Conservation (phyloP, 2,329 filamentous ascomycete species). For the Lachnellula willkommii region DNA sequence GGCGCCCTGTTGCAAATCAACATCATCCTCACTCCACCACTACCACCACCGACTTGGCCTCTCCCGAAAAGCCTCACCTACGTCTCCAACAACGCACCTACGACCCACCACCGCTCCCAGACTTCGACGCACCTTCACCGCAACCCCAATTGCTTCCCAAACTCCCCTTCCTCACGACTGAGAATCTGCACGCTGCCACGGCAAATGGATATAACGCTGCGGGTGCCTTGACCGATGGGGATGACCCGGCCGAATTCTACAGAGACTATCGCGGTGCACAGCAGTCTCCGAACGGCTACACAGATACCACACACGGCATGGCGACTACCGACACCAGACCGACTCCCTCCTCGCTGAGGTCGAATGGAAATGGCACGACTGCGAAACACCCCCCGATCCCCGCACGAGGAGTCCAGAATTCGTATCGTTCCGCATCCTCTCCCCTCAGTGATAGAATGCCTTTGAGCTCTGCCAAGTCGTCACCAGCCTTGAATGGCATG, state of each 20-base stretch:
- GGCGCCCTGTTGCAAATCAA: constrained; percentile 3
- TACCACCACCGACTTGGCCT: background rate
- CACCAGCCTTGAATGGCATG: constrained; percentile 22
- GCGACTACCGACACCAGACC: constrained; percentile 36
- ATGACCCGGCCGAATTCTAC: constrained; percentile 45
- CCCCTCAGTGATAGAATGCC: constrained; percentile 40
- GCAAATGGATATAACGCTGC: constrained; percentile 21
- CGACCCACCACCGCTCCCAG: constrained; percentile 20
- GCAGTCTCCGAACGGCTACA: constrained; percentile 18
- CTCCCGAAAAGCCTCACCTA: constrained; percentile 18
- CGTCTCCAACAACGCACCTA: constrained; percentile 13
- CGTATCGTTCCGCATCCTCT: constrained; percentile 50
- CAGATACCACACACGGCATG: constrained; percentile 23
- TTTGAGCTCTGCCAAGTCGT: constrained; percentile 21
- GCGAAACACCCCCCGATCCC: constrained; percentile 43
- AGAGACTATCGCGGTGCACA: constrained; percentile 38
- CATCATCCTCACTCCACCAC: background rate
- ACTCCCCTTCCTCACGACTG: constrained; percentile 24
- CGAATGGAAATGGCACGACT: constrained; percentile 46
- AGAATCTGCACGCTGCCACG: constrained; percentile 23
- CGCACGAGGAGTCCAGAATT: constrained; percentile 38
- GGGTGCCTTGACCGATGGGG: constrained; percentile 16
- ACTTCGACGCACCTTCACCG: constrained; percentile 19
- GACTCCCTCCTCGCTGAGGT: constrained; percentile 38
- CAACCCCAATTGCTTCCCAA: constrained; percentile 24